These are phyloP conservation scores for Kodamaea kaohsiungensis DNA, from an alignment of 805 yeast species.

Conservation along the genomic window DNA sequence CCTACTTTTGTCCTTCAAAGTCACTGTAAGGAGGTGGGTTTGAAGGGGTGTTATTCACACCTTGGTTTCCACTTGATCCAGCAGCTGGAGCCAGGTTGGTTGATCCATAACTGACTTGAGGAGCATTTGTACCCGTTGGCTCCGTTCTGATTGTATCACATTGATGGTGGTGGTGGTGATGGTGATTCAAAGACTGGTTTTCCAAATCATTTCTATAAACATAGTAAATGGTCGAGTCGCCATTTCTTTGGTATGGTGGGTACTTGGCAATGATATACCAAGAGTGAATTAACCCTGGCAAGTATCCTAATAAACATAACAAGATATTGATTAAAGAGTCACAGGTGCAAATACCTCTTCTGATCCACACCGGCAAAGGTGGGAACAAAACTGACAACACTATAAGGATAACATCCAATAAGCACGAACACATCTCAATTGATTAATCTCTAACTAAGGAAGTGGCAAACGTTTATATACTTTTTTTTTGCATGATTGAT, in stretches of 20 bases:
- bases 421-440: constrained; percentile 27
- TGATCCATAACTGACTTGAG: constrained; percentile 30
- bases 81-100: constrained; percentile 17
- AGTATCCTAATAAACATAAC: constrained; percentile 48
- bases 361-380: constrained; percentile 69
- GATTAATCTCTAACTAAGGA: background rate
- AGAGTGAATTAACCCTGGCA: constrained; percentile 53
- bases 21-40: constrained; percentile 32
- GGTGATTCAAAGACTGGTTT: constrained; percentile 23
- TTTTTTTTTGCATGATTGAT: background rate
- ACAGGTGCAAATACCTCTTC: constrained; percentile 60
- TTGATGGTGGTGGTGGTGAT: constrained; percentile 18
- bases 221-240: constrained; percentile 34
- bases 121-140: constrained; percentile 12
- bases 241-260: constrained; percentile 35
- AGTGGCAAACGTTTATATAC: constrained; percentile 1
- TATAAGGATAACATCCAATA: constrained; percentile 58
- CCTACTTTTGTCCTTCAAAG: constrained; percentile 3
- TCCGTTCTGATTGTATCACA: constrained; percentile 11
- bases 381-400: constrained; percentile 66
- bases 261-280: constrained; percentile 51
- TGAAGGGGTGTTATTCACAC: background rate
- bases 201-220: constrained; percentile 39
- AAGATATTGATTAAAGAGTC: constrained; percentile 49
- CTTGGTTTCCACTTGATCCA: constrained; percentile 8